Evolutionary conservation across 1,139 yeast genomes (phyloP).

Genomic region (Debaryomyces subglobosus): DNA sequence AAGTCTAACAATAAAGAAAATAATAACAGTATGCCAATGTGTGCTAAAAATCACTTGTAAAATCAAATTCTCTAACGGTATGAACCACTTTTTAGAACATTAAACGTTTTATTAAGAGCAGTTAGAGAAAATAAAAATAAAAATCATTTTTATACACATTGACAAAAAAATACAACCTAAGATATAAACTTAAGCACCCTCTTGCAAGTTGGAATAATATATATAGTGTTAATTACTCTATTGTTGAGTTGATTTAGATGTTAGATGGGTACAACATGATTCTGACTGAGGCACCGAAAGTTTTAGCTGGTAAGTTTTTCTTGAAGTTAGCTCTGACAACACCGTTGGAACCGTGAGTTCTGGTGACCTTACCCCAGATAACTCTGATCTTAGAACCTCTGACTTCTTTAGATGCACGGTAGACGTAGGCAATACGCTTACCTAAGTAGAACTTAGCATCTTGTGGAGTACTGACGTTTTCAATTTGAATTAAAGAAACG

Average conservation of each 20-base stretch:
- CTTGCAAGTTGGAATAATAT: constrained; percentile 16
- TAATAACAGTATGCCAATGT: not conserved
- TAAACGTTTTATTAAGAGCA: constrained; percentile 15
- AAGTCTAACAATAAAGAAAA: constrained; percentile 4
- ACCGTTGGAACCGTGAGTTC: constrained; percentile 99
- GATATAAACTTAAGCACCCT: constrained; percentile 10
- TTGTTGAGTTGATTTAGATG: constrained; percentile 62
- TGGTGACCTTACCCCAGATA: constrained; percentile 98
- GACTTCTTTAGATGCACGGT: constrained; percentile 97
- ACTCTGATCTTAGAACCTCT: constrained; percentile 99
- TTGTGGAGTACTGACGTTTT: constrained; percentile 88
- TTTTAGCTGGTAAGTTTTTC: constrained; percentile 98
- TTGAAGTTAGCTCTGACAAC: constrained; percentile 98
- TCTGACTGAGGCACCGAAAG: constrained; percentile 99
- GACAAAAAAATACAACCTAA: constrained; percentile 14
- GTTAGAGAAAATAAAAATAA: constrained; percentile 11
- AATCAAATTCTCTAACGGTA: not conserved
- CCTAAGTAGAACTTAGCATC: constrained; percentile 99
- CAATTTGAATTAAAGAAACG: constrained; percentile 94
- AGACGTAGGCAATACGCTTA: constrained; percentile 98
- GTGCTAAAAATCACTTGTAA: not conserved
- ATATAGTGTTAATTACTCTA: constrained; percentile 12
- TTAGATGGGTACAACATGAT: constrained; percentile 99
- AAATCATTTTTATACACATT: constrained; percentile 16
- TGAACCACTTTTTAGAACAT: constrained; percentile 10